Conservation (phyloP, 2,329 filamentous ascomycete species). For the Drechslerella stenobrocha region DNA sequence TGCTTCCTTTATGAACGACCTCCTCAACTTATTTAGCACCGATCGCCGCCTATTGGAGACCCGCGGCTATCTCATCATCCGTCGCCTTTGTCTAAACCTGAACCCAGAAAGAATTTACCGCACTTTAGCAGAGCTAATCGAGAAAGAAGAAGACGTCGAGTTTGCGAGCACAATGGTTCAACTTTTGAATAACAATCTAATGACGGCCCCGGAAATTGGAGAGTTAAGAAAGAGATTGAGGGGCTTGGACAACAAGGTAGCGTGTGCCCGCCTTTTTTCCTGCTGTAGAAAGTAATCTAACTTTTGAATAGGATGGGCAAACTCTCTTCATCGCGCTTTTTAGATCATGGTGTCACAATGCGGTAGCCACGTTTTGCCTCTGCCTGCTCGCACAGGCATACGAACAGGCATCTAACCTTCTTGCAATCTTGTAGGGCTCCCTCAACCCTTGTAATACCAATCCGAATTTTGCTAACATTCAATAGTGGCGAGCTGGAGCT, state of each 20-base stretch:
- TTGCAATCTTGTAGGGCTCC: conserved; percentile 83
- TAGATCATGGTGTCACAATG: conserved; percentile 97
- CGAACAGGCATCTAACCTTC: conserved; percentile 92
- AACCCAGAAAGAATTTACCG: conserved; percentile 95
- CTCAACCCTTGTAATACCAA: conserved; percentile 39
- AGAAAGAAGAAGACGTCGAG: conserved; percentile 96
- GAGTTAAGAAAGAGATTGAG: conserved; percentile 87
- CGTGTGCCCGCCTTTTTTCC: neutral
- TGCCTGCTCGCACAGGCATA: conserved; percentile 96
- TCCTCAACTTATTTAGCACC: conserved; percentile 92
- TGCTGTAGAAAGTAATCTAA: conserved; percentile 50
- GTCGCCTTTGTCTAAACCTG: conserved; percentile 87
- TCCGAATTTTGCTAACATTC: conserved; percentile 15
- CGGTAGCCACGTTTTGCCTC: conserved; percentile 93
- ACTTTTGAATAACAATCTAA: conserved; percentile 97
- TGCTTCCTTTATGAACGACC: conserved; percentile 95
- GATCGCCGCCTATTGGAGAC: conserved; percentile 89
- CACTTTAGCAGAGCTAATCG: conserved; percentile 91
- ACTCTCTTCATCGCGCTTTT: conserved; percentile 93
- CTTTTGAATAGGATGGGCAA: conserved; percentile 74
- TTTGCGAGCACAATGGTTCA: conserved; percentile 99
- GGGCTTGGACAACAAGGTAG: conserved; percentile 84
- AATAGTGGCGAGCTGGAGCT: conserved; percentile 92
- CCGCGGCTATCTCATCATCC: conserved; percentile 91
- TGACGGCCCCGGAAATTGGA: conserved; percentile 89